Percentiles rank a stretch among this genome's conserved stretches.
These are phyloP conservation scores for Stipa capillata DNA, from an alignment of 176 grass and related monocot genomes.

Conservation along the genomic window DNA sequence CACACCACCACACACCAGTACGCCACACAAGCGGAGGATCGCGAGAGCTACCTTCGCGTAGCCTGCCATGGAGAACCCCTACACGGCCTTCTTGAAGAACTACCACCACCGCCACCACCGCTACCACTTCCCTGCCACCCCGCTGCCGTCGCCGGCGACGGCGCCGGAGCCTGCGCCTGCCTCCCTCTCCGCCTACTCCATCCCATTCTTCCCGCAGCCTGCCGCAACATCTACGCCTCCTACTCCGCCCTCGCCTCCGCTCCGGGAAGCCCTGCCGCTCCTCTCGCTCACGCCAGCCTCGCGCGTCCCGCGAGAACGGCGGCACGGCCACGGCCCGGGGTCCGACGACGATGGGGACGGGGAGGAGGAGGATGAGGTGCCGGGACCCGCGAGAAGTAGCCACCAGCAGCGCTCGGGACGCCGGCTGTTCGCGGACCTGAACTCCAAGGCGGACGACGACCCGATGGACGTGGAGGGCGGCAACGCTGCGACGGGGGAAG, in stretches of 20 bases:
- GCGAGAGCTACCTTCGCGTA: neutral
- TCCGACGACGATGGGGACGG: neutral
- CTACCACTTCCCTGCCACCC: constrained; percentile 8
- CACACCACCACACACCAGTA: neutral
- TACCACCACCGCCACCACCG: constrained; percentile 31
- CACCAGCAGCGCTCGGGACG: neutral
- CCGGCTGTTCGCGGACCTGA: constrained; percentile 35
- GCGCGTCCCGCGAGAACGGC: neutral
- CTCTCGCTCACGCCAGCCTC: constrained; percentile 52
- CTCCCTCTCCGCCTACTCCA: neutral
- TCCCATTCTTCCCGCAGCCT: constrained; percentile 15
- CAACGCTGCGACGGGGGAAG: neutral
- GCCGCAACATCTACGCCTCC: neutral
- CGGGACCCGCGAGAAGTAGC: neutral
- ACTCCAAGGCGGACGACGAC: constrained; percentile 27
- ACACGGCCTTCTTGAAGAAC: constrained; percentile 52
- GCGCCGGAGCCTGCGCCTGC: neutral
- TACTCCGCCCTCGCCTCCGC: constrained; percentile 57
- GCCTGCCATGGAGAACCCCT: constrained; percentile 71
- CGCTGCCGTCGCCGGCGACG: neutral
- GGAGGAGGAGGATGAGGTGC: neutral
- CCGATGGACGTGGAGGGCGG: constrained; percentile 43
- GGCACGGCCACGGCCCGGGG: neutral
- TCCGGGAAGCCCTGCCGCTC: constrained; percentile 84
- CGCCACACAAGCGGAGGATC: neutral